Evolutionary conservation across 257 asterid genomes (phyloP), one percentile per base, ranked within the genome.

Genomic region (Petunia secreta): DNA sequence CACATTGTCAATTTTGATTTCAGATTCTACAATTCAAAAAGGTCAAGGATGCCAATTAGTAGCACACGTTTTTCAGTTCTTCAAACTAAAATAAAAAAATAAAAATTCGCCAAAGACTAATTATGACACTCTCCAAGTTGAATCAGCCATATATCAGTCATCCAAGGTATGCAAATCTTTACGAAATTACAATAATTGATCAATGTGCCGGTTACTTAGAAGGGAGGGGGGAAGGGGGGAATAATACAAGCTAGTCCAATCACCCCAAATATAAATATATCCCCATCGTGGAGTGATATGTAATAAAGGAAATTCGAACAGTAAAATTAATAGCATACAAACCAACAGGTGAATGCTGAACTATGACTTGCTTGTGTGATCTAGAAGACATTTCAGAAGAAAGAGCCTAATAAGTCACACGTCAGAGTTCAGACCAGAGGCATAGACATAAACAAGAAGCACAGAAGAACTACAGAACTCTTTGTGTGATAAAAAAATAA

Each of bases 1-100:
- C 99, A 95, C 69, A 95, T 84, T 11, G 97, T 91, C 83, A 95
- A 88, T 86, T 94, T 92, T 34, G 99, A 95, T 85, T 89, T 91
- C 88, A 95, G 90, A 95, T 95, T 93, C 99, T 95, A 97, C 88
- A 88, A 83, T 44, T 52, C 40, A 52, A 13, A 48, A 34, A 25
- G 82, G 44, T 71, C 34, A 34, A 50, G 60, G 16, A 16, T 34
- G 44, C 11, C 16, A 2, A 71, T 48, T 34, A 1, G 6, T 34
- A 48, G 57, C 44, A 71, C 77, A 48, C 46, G 76, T 3, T 39
- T 9, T 48, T 25, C 77, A 25, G 11, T 34, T 25, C 44, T 68
- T 5, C 0, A 41, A 41, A 67, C 5, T n/a, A 66, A 66, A 6
- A 25, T 25, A 67, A 10, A 41, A 66, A 66, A 6, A 2, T 0